These are phyloP conservation scores for Patellifolia procumbens DNA, from an alignment of 179 eudicot genomes.

Conservation along the genomic window DNA sequence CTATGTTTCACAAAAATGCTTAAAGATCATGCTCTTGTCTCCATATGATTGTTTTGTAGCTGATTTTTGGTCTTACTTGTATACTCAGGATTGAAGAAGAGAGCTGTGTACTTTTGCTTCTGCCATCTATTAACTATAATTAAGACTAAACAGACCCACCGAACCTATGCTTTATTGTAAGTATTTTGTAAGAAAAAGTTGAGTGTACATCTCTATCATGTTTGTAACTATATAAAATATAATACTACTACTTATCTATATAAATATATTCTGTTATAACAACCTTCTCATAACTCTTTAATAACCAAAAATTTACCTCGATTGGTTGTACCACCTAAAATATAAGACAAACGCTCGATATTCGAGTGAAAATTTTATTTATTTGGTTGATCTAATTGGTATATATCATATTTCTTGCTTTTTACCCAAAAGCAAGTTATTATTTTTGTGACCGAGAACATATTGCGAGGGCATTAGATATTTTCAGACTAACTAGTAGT, in stretches of 20 bases:
- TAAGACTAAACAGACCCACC: not conserved
- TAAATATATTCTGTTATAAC: too few relatives aligned
- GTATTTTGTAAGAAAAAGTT: not conserved
- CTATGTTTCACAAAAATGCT: not conserved
- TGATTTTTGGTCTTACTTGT: slow-evolving; percentile 2
- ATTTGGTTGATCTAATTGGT: too few relatives aligned
- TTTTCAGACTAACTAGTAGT: too few relatives aligned
- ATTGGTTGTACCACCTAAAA: not conserved
- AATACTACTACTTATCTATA: not conserved
- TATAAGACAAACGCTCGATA: not conserved
- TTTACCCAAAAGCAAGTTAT: too few relatives aligned
- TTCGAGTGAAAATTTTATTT: not conserved
- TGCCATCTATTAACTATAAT: not conserved
- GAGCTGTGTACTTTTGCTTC: not conserved
- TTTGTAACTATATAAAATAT: not conserved
- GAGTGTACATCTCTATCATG: not conserved
- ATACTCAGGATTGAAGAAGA: not conserved
- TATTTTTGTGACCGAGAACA: too few relatives aligned
- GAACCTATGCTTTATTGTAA: too few relatives aligned
- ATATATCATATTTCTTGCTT: too few relatives aligned
- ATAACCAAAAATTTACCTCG: too few relatives aligned
- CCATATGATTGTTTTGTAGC: not conserved
- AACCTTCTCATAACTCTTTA: too few relatives aligned
- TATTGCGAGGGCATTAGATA: too few relatives aligned
- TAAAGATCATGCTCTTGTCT: not conserved